phyloP scores from a whole-genome alignment of 192 early-diverging fungal species.

The Geranomyces variabilis region DNA sequence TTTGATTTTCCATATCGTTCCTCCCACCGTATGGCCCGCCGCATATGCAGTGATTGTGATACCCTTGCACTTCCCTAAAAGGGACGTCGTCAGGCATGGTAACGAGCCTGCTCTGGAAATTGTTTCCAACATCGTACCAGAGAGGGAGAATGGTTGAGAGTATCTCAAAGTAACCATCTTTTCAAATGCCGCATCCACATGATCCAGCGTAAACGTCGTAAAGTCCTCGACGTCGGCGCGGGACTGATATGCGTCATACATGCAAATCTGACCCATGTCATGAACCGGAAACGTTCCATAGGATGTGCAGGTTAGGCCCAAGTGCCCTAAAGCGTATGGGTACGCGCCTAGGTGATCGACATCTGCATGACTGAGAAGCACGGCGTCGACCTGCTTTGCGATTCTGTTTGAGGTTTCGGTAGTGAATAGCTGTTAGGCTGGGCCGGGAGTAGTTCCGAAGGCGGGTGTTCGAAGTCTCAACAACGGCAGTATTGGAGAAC shows the following conservation, averaged over 20 bases:
- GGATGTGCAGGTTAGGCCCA: conserved; percentile 82
- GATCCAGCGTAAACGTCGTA: conserved; percentile 71
- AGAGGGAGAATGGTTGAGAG: conserved; percentile 78
- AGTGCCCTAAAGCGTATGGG: conserved; percentile 73
- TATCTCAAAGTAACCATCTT: conserved; percentile 80
- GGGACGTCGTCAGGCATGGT: too few species aligned
- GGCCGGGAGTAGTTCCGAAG: background rate
- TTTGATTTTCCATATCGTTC: conserved; percentile 95
- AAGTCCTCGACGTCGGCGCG: conserved; percentile 73
- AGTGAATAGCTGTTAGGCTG: background rate
- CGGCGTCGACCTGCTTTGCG: conserved; percentile 85
- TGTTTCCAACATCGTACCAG: conserved; percentile 52
- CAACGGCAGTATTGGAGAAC: too few species aligned
- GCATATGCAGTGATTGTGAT: conserved; percentile 89
- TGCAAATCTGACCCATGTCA: conserved; percentile 84
- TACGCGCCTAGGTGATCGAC: conserved; percentile 85
- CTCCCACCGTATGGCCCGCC: conserved; percentile 94
- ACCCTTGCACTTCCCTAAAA: conserved; percentile 71
- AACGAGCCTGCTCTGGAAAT: too few species aligned
- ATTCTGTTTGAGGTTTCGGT: conserved; percentile 55
- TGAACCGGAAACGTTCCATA: conserved; percentile 92
- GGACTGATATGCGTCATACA: conserved; percentile 81
- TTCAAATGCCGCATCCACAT: conserved; percentile 86
- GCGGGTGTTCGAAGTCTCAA: too few species aligned
- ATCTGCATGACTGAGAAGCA: conserved; percentile 89